These are phyloP conservation scores for Beauveria brongniartii DNA, from an alignment of 2,329 filamentous ascomycete genomes.

Conservation along the genomic window DNA sequence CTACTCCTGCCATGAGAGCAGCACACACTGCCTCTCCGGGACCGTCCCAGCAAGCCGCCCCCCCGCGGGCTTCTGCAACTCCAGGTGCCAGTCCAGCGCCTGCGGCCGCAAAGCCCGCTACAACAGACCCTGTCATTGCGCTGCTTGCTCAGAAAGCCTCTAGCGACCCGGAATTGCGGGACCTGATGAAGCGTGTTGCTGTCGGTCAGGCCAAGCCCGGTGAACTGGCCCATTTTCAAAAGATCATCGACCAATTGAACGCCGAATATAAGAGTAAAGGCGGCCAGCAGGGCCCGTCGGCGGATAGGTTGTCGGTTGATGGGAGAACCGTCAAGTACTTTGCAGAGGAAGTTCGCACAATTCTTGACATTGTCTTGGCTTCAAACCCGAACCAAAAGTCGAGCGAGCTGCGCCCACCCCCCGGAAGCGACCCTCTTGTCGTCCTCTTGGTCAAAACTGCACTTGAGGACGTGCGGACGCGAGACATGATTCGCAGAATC, in stretches of 20 bases:
- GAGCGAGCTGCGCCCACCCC: constrained; percentile 42
- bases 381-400: constrained; percentile 51
- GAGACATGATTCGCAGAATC: constrained; percentile 45
- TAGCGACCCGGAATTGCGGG: constrained; percentile 62
- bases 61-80: constrained; percentile 4
- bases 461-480: constrained; percentile 41
- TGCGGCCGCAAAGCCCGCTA: constrained; percentile 18
- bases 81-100: constrained; percentile 11
- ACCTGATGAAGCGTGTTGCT: constrained; percentile 77
- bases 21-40: neutral
- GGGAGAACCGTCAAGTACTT: constrained; percentile 51
- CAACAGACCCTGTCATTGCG: constrained; percentile 70
- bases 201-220: constrained; percentile 62
- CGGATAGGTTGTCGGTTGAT: constrained; percentile 47
- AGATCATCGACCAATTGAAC: constrained; percentile 73
- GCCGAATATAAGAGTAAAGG: constrained; percentile 46
- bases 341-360: constrained; percentile 49
- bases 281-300: constrained; percentile 42
- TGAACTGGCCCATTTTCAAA: constrained; percentile 69
- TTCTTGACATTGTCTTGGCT: constrained; percentile 49
- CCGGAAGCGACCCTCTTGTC: constrained; percentile 46
- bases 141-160: constrained; percentile 69
- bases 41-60: neutral
- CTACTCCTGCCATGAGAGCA: neutral
- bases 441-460: constrained; percentile 50